A percentile compares a stretch with the other conserved stretches of the same genome.
Conservation (phyloP, 192 early-diverging fungal genomes). For the Podila minutissima region DNA sequence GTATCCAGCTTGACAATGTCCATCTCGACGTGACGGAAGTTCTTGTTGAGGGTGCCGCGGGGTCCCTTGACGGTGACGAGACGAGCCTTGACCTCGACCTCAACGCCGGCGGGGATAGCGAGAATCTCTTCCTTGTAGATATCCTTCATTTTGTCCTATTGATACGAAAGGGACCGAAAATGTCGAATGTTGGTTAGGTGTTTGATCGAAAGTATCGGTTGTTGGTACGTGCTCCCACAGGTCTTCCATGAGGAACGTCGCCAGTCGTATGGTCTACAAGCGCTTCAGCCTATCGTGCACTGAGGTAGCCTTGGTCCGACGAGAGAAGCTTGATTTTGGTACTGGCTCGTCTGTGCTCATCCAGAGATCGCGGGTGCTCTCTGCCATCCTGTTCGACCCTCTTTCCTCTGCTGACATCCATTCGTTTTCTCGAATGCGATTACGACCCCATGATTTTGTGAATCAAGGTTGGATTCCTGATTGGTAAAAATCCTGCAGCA, state of each 20-base stretch:
- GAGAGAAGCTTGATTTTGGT: no score
- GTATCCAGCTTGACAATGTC: conserved; percentile 80
- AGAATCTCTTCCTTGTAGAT: conserved; percentile 92
- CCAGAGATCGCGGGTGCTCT: no score
- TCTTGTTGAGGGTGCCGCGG: conserved; percentile 89
- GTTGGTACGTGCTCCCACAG: neutral
- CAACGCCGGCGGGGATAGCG: conserved; percentile 89
- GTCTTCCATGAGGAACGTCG: no score
- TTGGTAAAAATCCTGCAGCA: neutral
- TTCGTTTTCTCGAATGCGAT: neutral
- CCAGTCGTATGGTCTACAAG: no score
- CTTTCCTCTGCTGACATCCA: neutral
- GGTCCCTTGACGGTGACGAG: conserved; percentile 88
- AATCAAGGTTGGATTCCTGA: neutral
- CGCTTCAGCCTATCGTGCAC: no score
- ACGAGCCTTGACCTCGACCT: conserved; percentile 90
- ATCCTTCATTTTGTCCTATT: conserved; percentile 80
- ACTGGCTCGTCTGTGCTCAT: no score
- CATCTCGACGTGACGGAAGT: conserved; percentile 94
- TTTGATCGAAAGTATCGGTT: neutral
- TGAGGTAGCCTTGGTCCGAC: no score
- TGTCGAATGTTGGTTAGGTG: no score
- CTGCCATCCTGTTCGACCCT: no score
- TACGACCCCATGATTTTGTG: neutral
- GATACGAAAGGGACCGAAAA: neutral